phyloP scores from a whole-genome alignment of 176 grass and related monocot species.

The Musa beccarii region DNA sequence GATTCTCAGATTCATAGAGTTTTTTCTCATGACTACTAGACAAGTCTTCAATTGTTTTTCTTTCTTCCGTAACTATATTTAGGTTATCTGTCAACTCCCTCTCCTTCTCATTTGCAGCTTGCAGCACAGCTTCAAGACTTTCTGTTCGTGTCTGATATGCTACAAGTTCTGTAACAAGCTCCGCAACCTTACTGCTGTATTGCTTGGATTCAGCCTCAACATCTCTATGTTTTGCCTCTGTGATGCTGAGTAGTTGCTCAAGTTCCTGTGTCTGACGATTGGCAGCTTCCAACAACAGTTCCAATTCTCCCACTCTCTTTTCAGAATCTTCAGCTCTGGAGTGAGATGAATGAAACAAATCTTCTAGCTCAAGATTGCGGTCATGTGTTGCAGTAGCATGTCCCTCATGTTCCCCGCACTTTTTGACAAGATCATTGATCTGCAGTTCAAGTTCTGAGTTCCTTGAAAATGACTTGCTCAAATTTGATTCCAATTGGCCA shows the following conservation, averaged over 20 bases:
- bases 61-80: constrained; percentile 56
- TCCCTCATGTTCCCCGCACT: constrained; percentile 56
- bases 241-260: constrained; percentile 36
- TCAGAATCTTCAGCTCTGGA: constrained; percentile 44
- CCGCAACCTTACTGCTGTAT: constrained; percentile 36
- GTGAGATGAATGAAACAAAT: constrained; percentile 49
- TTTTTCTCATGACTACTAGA: constrained; percentile 33
- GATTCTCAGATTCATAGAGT: constrained; percentile 51
- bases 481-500: constrained; percentile 47
- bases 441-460: constrained; percentile 60
- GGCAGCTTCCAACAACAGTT: constrained; percentile 21
- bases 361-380: constrained; percentile 56
- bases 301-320: constrained; percentile 42
- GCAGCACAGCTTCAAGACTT: constrained; percentile 51
- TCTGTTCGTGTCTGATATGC: constrained; percentile 45
- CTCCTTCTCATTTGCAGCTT: constrained; percentile 47
- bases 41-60: constrained; percentile 48
- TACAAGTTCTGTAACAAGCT: constrained; percentile 46
- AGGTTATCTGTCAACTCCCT: constrained; percentile 50
- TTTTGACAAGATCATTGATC: constrained; percentile 52
- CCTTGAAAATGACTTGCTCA: constrained; percentile 36
- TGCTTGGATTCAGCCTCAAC: constrained; percentile 43
- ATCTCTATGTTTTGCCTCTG: constrained; percentile 41
- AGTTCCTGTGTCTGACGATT: constrained; percentile 31
- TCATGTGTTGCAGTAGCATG: constrained; percentile 42